A percentile compares a stretch with the other conserved stretches of the same genome.
Conservation (phyloP, 345 rosid genomes). For the Gynandropsis gynandra region DNA sequence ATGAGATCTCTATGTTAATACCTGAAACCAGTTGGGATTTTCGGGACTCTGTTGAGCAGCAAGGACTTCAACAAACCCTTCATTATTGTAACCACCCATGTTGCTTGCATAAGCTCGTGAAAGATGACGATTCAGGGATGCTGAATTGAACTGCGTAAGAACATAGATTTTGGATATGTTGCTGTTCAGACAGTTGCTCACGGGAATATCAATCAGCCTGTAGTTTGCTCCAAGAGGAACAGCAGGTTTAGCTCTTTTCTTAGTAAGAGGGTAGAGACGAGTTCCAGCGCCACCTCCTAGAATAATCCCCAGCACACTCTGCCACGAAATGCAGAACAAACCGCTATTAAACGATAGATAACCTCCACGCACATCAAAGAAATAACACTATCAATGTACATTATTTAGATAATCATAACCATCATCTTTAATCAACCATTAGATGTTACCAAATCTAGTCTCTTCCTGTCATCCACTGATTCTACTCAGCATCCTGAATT, state of each 20-base stretch:
- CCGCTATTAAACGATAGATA: too few relatives aligned
- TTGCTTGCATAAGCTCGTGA: slow-evolving; percentile 93
- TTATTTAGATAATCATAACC: background rate
- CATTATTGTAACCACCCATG: slow-evolving; percentile 96
- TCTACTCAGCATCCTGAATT: background rate
- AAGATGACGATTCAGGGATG: slow-evolving; percentile 89
- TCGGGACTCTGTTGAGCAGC: slow-evolving; percentile 99
- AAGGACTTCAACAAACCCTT: slow-evolving; percentile 98
- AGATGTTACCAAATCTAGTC: too few relatives aligned
- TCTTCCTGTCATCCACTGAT: too few relatives aligned
- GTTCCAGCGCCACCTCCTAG: slow-evolving; percentile 99
- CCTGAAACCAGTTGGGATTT: slow-evolving; percentile 99
- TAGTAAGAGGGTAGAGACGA: slow-evolving; percentile 78
- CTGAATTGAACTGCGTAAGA: slow-evolving; percentile 94
- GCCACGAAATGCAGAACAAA: too few relatives aligned
- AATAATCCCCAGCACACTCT: slow-evolving; percentile 93
- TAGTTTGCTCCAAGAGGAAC: slow-evolving; percentile 94
- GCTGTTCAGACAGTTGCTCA: slow-evolving; percentile 94
- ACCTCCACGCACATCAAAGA: too few relatives aligned
- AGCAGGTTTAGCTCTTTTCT: slow-evolving; percentile 97
- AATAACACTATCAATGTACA: background rate
- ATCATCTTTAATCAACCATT: too few relatives aligned
- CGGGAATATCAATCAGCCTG: slow-evolving; percentile 89
- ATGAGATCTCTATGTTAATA: too few relatives aligned
- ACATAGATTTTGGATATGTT: slow-evolving; percentile 87